These are phyloP conservation scores for Microcyclospora tardicrescens DNA, from an alignment of 2,329 filamentous ascomycete species.

Conservation along the genomic window DNA sequence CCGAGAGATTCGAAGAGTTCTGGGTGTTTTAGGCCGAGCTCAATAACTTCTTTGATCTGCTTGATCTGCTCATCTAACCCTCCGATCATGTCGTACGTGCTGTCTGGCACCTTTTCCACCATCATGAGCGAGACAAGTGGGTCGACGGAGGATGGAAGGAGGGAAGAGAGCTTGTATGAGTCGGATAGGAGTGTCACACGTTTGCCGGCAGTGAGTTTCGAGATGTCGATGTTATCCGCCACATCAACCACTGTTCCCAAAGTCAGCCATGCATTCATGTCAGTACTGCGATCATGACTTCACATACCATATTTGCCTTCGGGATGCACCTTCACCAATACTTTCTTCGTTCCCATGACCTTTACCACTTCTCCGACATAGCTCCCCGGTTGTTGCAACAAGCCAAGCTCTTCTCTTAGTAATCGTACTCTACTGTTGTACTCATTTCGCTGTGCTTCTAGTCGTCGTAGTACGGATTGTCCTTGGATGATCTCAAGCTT, in stretches of 20 bases:
- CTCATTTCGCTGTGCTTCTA: constrained; percentile 97
- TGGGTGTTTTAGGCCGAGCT: constrained; percentile 93
- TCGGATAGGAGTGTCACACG: constrained; percentile 93
- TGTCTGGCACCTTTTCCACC: constrained; percentile 99
- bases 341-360: constrained; percentile 99
- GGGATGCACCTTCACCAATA: constrained; percentile 95
- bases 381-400: constrained; percentile 92
- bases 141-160: constrained; percentile 94
- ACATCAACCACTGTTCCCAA: constrained; percentile 70
- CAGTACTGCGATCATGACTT: constrained; percentile 4
- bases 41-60: constrained; percentile 99
- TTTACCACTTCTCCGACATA: constrained; percentile 99
- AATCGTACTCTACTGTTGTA: constrained; percentile 97
- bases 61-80: constrained; percentile 98
- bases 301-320: constrained; percentile 95
- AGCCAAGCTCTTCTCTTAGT: constrained; percentile 84
- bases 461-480: constrained; percentile 81
- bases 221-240: constrained; percentile 82
- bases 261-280: not conserved
- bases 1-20: constrained; percentile 98
- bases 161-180: constrained; percentile 97
- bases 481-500: constrained; percentile 99
- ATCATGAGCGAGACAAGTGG: constrained; percentile 99
- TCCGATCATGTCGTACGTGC: constrained; percentile 99
- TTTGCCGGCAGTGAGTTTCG: constrained; percentile 94